Base-by-base conservation (phyloP, 306 rosid genomes). In the Lagenaria siceraria region DNA sequence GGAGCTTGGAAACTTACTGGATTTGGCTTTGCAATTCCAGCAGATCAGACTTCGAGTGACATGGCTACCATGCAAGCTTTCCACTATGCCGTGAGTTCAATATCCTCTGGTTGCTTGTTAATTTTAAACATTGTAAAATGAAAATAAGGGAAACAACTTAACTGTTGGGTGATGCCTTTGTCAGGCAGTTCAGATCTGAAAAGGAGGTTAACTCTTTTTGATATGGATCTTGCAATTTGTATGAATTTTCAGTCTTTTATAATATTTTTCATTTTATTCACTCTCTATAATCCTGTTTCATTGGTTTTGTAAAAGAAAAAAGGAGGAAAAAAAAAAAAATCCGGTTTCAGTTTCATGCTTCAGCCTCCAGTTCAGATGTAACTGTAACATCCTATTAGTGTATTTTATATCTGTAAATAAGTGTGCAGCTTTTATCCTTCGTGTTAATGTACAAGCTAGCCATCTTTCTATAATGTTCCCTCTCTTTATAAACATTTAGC, bases 1-100 rank as follows among this genome's bases (percentile, higher is more conserved):
- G 99, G 99, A 86, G 98, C 99, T 77, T 96, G 99, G 99, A 96
- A 96, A 85, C 98, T 96, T 42, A 91, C 91, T 65, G 99, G 99
- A 78, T 96, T 96, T 83, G 90, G 99, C 83, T 92, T 92, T 88
- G 90, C 99, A 70, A 84, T 88, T 73, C 81, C 98, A 78, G 78
- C 89, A 61, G 89, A 89, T 79, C 89, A 86, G 76, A 69, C 87
- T 69, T 73, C 87, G 59, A 87, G 87, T 65, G 92, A 92, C 84
- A 79, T 81, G 60, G 76, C 91, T 80, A 89, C 84, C 82, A 29
- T 80, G 74, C 97, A 81, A 61, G 80, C 89, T 80, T 96, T 96
- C 88, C 97, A 96, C 85, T 96, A 92, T 78, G 87, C 97, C 33
- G 99, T 96, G 84, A 84, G 97, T 92, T 78, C 75, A 84, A 43